phyloP scores from a whole-genome alignment of 768 basidiomycete genomes.

The Hemileccinum rubropunctum region DNA sequence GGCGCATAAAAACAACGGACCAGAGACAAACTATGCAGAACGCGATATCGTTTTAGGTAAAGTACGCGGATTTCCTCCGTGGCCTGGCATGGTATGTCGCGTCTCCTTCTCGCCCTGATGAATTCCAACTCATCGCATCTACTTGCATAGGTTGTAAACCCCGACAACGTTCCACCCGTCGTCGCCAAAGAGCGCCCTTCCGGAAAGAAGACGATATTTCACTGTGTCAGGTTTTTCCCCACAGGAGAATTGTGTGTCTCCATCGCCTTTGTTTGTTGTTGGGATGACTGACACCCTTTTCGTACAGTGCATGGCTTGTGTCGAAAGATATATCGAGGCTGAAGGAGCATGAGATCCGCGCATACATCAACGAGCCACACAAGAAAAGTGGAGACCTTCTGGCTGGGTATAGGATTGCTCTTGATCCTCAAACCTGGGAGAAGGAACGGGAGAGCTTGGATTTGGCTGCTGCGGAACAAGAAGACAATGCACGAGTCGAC shows the following conservation, averaged over 20 bases:
- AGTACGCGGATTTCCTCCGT: slow-evolving; percentile 90
- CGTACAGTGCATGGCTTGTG: slow-evolving; percentile 75
- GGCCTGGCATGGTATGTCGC: slow-evolving; percentile 88
- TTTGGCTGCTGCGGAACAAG: slow-evolving; percentile 40
- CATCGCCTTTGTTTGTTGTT: slow-evolving; percentile 11
- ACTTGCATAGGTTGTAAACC: slow-evolving; percentile 70
- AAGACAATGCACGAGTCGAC: slow-evolving; percentile 63
- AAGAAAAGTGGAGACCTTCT: slow-evolving; percentile 78
- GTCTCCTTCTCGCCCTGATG: slow-evolving; percentile 17
- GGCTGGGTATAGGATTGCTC: slow-evolving; percentile 71
- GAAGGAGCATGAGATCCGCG: slow-evolving; percentile 75
- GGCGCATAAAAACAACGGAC: slow-evolving; percentile 38
- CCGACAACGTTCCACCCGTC: slow-evolving; percentile 53
- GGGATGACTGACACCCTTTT: slow-evolving; percentile 7
- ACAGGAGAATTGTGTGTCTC: slow-evolving; percentile 85
- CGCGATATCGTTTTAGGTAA: slow-evolving; percentile 91
- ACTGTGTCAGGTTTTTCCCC: slow-evolving; percentile 88
- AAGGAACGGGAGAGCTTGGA: slow-evolving; percentile 38
- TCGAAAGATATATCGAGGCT: slow-evolving; percentile 81
- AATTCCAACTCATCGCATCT: slow-evolving; percentile 9
- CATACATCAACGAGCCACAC: slow-evolving; percentile 73
- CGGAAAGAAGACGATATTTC: slow-evolving; percentile 67
- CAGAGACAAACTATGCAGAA: slow-evolving; percentile 52
- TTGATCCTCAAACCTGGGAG: slow-evolving; percentile 71
- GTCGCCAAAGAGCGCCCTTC: slow-evolving; percentile 73